phyloP scores from a whole-genome alignment of 169 alveolate genomes.

The Eimeria maxima region DNA sequence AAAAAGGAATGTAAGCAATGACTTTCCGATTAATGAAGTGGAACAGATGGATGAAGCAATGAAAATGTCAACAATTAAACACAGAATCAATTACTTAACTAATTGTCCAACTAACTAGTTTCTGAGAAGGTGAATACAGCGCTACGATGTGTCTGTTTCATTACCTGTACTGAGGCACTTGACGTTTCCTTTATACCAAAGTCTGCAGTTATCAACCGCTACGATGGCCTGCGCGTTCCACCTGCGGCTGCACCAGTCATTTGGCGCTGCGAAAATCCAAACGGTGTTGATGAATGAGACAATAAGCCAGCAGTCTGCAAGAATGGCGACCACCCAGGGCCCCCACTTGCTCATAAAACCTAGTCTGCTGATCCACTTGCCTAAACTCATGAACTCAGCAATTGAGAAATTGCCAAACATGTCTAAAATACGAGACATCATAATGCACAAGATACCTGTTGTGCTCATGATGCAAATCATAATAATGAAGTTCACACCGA shows the following conservation, averaged over 20 bases:
- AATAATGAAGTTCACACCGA: constrained; percentile 24
- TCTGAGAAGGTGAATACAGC: too few species aligned
- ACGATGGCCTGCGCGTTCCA: constrained; percentile 40
- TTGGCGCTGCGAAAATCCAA: constrained; percentile 61
- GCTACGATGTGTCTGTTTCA: neutral
- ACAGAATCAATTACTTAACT: too few species aligned
- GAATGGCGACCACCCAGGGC: constrained; percentile 66
- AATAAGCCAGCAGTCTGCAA: neutral
- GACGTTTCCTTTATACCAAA: constrained; percentile 61
- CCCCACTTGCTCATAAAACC: constrained; percentile 71
- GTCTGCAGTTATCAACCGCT: constrained; percentile 73
- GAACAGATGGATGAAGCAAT: too few species aligned
- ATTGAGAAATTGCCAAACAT: constrained; percentile 38
- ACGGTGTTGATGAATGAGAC: constrained; percentile 14
- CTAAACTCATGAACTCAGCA: constrained; percentile 60
- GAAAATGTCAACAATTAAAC: too few species aligned
- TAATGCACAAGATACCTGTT: neutral
- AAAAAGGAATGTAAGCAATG: too few species aligned
- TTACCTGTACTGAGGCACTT: constrained; percentile 5
- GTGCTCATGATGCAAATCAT: constrained; percentile 35
- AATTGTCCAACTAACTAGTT: too few species aligned
- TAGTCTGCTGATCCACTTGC: constrained; percentile 47
- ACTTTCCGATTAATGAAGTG: too few species aligned
- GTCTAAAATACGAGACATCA: constrained; percentile 54
- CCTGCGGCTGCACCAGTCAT: constrained; percentile 72